These are phyloP conservation scores for Leccinum uliginosum DNA, from an alignment of 768 basidiomycete genomes.

Conservation along the genomic window DNA sequence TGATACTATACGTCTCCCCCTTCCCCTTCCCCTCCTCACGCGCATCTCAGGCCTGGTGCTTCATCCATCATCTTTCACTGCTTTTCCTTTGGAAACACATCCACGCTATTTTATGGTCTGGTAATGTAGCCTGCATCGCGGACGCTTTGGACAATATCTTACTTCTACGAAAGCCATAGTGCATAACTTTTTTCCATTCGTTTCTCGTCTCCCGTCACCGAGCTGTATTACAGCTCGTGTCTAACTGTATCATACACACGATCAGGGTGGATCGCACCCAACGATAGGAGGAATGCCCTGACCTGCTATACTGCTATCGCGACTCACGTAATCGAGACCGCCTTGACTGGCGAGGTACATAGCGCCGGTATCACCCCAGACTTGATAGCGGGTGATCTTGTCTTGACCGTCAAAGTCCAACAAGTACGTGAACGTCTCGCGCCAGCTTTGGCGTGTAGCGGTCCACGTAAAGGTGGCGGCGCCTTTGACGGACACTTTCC, in stretches of 20 bases:
- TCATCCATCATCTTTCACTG: conserved; percentile 1
- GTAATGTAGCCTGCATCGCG: conserved; percentile 16
- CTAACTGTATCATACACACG: conserved; percentile 14
- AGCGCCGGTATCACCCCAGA: conserved; percentile 68
- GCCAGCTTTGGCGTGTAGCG: conserved; percentile 50
- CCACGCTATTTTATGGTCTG: conserved; percentile 12
- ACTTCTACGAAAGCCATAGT: not conserved
- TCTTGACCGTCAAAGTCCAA: conserved; percentile 55
- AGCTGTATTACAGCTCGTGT: conserved; percentile 1
- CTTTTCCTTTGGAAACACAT: not conserved
- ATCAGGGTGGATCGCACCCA: not conserved
- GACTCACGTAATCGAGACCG: conserved; percentile 27
- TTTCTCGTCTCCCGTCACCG: not conserved
- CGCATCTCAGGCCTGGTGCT: not conserved
- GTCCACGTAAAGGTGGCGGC: conserved; percentile 54
- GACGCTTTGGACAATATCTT: conserved; percentile 12
- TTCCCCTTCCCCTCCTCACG: not conserved
- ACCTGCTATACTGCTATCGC: not conserved
- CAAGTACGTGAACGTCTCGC: conserved; percentile 57
- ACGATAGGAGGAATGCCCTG: not conserved
- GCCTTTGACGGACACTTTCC: conserved; percentile 54
- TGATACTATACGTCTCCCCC: not conserved
- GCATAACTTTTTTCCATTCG: not conserved
- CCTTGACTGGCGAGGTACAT: conserved; percentile 56
- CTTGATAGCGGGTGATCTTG: conserved; percentile 56